A percentile compares a stretch with the other conserved stretches of the same genome.
Conservation (phyloP, 1,284 basidiomycete genomes). For the Inonotus hispidus region DNA sequence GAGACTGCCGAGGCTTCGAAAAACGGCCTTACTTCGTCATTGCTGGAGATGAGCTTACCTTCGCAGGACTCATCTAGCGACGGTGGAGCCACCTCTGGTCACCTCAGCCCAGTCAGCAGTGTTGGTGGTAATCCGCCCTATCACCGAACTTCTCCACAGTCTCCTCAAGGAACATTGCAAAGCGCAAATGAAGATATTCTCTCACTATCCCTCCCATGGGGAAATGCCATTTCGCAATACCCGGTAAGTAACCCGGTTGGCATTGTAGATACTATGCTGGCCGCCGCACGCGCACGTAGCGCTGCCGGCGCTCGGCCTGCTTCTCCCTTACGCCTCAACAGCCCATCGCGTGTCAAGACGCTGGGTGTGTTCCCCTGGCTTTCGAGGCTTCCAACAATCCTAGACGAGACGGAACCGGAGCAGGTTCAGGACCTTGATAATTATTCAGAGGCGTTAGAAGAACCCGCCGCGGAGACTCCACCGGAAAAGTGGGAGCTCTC, state of each 20-base stretch:
- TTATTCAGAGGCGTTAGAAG: not conserved
- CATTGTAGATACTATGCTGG: not conserved
- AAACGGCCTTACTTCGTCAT: slow-evolving; percentile 2
- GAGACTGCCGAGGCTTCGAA: not conserved
- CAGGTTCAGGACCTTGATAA: not conserved
- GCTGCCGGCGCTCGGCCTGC: not conserved
- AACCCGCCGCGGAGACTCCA: not conserved
- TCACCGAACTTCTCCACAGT: not conserved
- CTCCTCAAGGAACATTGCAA: not conserved
- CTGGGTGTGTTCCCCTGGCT: not conserved
- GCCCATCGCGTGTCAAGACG: not conserved
- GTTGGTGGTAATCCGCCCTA: not conserved
- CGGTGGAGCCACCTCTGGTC: not conserved
- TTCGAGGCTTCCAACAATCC: slow-evolving; percentile 6
- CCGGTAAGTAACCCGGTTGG: not conserved
- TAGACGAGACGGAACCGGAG: slow-evolving; percentile 1
- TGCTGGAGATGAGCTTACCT: slow-evolving; percentile 1
- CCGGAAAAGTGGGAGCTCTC: not conserved
- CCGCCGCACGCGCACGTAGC: not conserved
- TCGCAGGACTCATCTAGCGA: slow-evolving; percentile 2
- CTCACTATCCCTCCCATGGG: no score
- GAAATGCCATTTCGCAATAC: not conserved
- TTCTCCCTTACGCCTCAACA: not conserved
- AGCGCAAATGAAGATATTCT: not conserved
- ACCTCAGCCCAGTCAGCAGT: not conserved